Percentiles rank a stretch among this genome's conserved stretches.
phyloP scores from a whole-genome alignment of 2,329 filamentous ascomycete genomes.

The Lachnellula subtilissima region DNA sequence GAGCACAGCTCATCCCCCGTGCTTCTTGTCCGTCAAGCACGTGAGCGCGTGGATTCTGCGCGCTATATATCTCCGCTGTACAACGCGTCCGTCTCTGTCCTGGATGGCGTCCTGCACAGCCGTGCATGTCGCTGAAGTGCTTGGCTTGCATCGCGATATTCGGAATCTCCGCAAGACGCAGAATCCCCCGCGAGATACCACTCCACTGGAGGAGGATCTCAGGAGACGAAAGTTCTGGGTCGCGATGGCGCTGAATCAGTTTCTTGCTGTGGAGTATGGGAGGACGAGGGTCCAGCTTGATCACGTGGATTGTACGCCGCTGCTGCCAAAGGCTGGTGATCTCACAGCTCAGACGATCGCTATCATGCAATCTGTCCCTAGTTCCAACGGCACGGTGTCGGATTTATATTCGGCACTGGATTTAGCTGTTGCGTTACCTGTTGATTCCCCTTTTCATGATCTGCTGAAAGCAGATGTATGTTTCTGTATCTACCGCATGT shows the following conservation, averaged over 20 bases:
- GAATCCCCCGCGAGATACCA: conserved; percentile 5
- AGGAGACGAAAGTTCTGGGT: conserved; percentile 23
- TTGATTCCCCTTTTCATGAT: conserved; percentile 7
- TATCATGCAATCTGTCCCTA: conserved; percentile 13
- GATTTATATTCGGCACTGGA: conserved; percentile 3
- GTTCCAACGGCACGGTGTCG: background rate
- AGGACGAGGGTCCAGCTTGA: conserved; percentile 19
- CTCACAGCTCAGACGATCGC: conserved; percentile 12
- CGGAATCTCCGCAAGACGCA: conserved; percentile 6
- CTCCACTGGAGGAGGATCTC: conserved; percentile 8
- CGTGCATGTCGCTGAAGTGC: conserved; percentile 27
- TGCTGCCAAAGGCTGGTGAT: conserved; percentile 7
- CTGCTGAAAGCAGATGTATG: conserved; percentile 16
- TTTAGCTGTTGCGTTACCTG: background rate
- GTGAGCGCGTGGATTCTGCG: conserved; percentile 25
- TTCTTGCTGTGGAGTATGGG: conserved; percentile 20
- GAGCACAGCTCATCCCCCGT: conserved; percentile 11
- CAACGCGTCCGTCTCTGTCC: conserved; percentile 23
- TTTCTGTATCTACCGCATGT: conserved; percentile 17
- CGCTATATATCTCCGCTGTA: conserved; percentile 26
- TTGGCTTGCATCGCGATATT: conserved; percentile 28
- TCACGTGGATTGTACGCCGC: conserved; percentile 10
- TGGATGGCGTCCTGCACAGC: conserved; percentile 26
- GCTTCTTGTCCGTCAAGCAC: conserved; percentile 16
- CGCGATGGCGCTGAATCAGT: conserved; percentile 16